Evolutionary conservation across 2,329 filamentous ascomycete species (phyloP).

Genomic region (Graphilbum fragrans): DNA sequence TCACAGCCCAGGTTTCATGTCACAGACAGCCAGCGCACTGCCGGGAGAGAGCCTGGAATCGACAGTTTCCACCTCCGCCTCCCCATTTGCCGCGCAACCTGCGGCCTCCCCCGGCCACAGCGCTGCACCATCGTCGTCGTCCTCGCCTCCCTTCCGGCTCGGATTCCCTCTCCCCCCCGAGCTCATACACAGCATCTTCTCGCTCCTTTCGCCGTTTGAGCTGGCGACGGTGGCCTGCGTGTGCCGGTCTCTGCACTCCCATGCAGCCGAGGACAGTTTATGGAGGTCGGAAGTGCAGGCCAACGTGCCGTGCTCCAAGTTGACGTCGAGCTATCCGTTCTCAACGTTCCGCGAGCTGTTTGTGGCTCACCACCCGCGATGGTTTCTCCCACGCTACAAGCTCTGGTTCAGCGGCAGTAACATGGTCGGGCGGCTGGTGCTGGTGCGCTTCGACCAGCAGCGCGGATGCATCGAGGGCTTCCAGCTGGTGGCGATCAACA

Average conservation of each 20-base stretch:
- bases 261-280: conserved; percentile 52
- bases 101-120: neutral
- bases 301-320: conserved; percentile 44
- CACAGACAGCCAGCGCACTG: too few relatives aligned
- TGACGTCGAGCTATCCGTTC: conserved; percentile 46
- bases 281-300: conserved; percentile 62
- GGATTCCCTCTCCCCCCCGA: conserved; percentile 51
- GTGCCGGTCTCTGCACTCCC: conserved; percentile 46
- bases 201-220: conserved; percentile 51
- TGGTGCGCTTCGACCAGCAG: conserved; percentile 64
- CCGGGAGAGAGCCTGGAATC: too few relatives aligned
- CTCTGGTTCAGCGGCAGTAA: conserved; percentile 76
- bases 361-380: conserved; percentile 61
- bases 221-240: conserved; percentile 48
- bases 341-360: conserved; percentile 60
- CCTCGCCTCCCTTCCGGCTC: neutral
- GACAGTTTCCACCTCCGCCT: too few relatives aligned
- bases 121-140: neutral
- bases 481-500: conserved; percentile 55
- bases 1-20: too few relatives aligned
- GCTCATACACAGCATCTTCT: conserved; percentile 60
- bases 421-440: conserved; percentile 60
- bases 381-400: conserved; percentile 72
- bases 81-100: too few relatives aligned
- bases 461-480: conserved; percentile 72